phyloP scores from a whole-genome alignment of 202 grass and related monocot genomes.

The Schoenoplectus tabernaemontani region DNA sequence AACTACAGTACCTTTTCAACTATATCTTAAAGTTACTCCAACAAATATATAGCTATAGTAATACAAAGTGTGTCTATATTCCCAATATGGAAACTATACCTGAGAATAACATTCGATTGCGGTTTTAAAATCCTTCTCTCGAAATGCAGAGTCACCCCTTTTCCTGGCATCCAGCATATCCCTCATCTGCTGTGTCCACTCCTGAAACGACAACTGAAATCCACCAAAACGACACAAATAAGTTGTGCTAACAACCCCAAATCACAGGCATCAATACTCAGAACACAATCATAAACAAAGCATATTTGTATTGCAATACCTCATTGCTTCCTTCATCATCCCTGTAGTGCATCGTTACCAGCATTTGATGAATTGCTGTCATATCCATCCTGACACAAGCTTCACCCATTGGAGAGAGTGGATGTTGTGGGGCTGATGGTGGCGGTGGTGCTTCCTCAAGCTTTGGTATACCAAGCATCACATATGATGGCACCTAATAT shows the following conservation, averaged over 20 bases:
- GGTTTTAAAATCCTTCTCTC: constrained; percentile 91
- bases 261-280: background rate
- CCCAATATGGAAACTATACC: constrained; percentile 22
- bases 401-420: constrained; percentile 80
- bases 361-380: constrained; percentile 90
- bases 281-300: background rate
- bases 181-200: constrained; percentile 99
- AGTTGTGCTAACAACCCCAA: background rate
- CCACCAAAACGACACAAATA: constrained; percentile 10
- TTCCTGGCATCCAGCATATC: constrained; percentile 93
- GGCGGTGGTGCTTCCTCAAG: constrained; percentile 43
- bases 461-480: constrained; percentile 79
- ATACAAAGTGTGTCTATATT: background rate
- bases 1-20: background rate
- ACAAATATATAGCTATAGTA: background rate
- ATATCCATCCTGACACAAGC: constrained; percentile 92
- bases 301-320: constrained; percentile 30
- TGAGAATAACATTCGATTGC: constrained; percentile 82
- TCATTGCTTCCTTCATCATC: constrained; percentile 91
- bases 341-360: constrained; percentile 69
- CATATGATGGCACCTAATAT: constrained; percentile 65
- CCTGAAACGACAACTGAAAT: constrained; percentile 86
- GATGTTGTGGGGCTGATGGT: constrained; percentile 45
- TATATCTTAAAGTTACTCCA: background rate
- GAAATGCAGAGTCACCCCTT: constrained; percentile 83